Conservation (phyloP, 805 yeast genomes). For the Pichia sporocuriosa region DNA sequence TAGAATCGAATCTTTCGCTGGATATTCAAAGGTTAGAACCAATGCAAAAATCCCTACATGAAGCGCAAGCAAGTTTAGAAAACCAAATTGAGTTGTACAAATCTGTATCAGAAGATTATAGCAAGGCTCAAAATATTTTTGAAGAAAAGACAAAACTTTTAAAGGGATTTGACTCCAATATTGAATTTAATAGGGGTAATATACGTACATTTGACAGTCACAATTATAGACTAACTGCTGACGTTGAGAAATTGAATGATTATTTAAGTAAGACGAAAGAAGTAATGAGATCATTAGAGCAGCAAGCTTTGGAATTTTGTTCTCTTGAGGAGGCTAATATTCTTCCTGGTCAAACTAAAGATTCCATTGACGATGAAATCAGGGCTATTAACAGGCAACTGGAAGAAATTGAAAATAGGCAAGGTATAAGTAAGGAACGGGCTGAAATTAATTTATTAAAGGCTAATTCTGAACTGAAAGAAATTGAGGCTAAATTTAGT, state of each 20-base stretch:
- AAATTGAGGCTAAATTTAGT: constrained; percentile 35
- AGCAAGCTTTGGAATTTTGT: constrained; percentile 38
- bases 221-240: background rate
- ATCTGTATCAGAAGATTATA: constrained; percentile 10
- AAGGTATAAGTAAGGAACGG: constrained; percentile 52
- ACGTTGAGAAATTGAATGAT: constrained; percentile 21
- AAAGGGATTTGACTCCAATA: constrained; percentile 22
- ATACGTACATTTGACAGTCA: constrained; percentile 1
- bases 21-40: constrained; percentile 19
- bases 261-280: constrained; percentile 17
- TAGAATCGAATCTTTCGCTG: constrained; percentile 25
- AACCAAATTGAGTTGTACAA: constrained; percentile 12
- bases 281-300: background rate
- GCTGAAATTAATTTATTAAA: constrained; percentile 42
- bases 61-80: constrained; percentile 9
- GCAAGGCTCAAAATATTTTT: constrained; percentile 9
- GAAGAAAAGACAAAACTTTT: constrained; percentile 11
- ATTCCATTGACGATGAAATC: constrained; percentile 34
- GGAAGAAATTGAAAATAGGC: constrained; percentile 42
- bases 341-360: constrained; percentile 35
- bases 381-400: constrained; percentile 40
- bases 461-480: constrained; percentile 37
- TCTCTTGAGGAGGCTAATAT: constrained; percentile 39
- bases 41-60: constrained; percentile 16
- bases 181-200: constrained; percentile 8